Evolutionary conservation across 1,284 basidiomycete species (phyloP).

Genomic region (Ustilago esculenta): DNA sequence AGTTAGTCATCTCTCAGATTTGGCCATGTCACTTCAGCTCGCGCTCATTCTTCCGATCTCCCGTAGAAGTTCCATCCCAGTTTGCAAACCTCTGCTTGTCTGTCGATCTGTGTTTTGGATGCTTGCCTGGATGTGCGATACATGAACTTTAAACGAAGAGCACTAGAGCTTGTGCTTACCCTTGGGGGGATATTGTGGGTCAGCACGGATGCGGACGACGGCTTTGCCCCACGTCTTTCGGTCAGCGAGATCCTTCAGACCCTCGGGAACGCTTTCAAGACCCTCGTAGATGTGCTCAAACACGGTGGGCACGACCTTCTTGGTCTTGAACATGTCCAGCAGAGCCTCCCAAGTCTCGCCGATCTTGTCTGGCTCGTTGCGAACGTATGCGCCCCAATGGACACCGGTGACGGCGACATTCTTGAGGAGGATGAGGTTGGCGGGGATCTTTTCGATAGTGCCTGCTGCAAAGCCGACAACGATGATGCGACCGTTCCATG

Average conservation of each 20-base stretch:
- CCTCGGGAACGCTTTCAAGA: constrained; percentile 74
- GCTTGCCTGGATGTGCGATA: too few species aligned
- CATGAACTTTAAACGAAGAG: not conserved
- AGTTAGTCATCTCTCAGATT: too few species aligned
- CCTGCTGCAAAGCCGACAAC: constrained; percentile 77
- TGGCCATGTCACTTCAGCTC: too few species aligned
- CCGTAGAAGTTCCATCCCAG: too few species aligned
- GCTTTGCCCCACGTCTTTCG: constrained; percentile 94
- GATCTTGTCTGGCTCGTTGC: constrained; percentile 75
- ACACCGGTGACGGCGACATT: constrained; percentile 72
- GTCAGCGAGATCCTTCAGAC: constrained; percentile 72
- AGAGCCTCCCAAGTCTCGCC: constrained; percentile 79
- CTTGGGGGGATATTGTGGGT: constrained; percentile 48
- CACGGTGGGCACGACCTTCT: constrained; percentile 76
- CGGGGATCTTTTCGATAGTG: constrained; percentile 61
- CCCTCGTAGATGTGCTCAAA: constrained; percentile 80
- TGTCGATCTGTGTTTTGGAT: too few species aligned
- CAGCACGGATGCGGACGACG: constrained; percentile 73
- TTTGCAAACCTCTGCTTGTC: too few species aligned
- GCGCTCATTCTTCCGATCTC: too few species aligned
- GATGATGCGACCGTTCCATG: constrained; percentile 89
- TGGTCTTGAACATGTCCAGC: constrained; percentile 76
- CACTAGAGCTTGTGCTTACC: constrained; percentile 52
- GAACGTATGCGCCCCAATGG: constrained; percentile 54
- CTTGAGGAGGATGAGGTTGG: constrained; percentile 89